Conservation (phyloP, 2,329 filamentous ascomycete species). For the Arthrocladium fulminans region DNA sequence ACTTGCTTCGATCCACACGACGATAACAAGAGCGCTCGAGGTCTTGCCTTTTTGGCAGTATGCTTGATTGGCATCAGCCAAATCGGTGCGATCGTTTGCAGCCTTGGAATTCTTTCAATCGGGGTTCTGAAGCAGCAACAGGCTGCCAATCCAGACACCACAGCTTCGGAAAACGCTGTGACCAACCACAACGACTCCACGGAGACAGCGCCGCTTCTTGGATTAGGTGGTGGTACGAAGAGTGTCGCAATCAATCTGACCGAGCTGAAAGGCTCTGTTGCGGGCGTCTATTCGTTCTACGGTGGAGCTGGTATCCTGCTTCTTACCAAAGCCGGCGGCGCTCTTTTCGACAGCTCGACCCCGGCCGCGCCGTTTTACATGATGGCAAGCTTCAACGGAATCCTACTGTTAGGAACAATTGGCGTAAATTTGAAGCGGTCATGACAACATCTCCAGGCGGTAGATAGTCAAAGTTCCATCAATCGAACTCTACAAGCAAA, state of each 20-base stretch:
- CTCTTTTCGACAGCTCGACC: slow-evolving; percentile 68
- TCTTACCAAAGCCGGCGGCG: slow-evolving; percentile 82
- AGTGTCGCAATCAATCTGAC: slow-evolving; percentile 28
- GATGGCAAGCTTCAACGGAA: slow-evolving; percentile 78
- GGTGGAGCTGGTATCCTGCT: slow-evolving; percentile 84
- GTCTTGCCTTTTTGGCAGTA: slow-evolving; percentile 65
- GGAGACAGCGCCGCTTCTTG: slow-evolving; percentile 8
- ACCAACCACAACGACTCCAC: not conserved
- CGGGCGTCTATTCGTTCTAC: slow-evolving; percentile 84
- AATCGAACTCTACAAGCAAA: too few species aligned
- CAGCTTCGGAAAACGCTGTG: not conserved
- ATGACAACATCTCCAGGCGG: too few species aligned
- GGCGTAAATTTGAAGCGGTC: slow-evolving; percentile 9
- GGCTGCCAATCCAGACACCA: slow-evolving; percentile 26
- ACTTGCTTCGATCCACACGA: slow-evolving; percentile 69
- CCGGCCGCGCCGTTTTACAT: slow-evolving; percentile 82
- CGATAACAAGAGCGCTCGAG: slow-evolving; percentile 57
- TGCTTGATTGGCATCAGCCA: slow-evolving; percentile 81
- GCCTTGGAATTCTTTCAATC: slow-evolving; percentile 74
- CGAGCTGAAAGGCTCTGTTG: slow-evolving; percentile 84
- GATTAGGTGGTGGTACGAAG: slow-evolving; percentile 16
- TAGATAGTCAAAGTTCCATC: too few species aligned
- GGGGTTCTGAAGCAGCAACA: slow-evolving; percentile 52
- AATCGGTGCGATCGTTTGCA: slow-evolving; percentile 93
- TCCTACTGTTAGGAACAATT: slow-evolving; percentile 46